A percentile compares a stretch with the other conserved stretches of the same genome.
Conservation (phyloP, 768 basidiomycete species). For the Rhizopogon salebrosus region DNA sequence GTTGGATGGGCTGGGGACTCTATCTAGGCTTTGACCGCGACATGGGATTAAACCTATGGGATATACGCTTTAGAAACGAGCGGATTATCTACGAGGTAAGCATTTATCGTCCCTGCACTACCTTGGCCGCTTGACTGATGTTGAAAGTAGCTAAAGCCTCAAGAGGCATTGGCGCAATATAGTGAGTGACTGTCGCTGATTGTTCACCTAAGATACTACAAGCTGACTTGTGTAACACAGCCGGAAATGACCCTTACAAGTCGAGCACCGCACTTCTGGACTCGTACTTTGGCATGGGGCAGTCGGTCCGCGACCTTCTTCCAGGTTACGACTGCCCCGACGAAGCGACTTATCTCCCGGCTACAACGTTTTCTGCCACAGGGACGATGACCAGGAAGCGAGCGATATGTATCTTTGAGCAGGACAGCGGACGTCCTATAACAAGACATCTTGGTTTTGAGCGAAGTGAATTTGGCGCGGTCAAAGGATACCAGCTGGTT, state of each 20-base stretch:
- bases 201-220: neutral
- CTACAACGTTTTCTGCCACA: conserved; percentile 41
- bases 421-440: conserved; percentile 53
- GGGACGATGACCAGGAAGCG: conserved; percentile 42
- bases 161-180: conserved; percentile 61
- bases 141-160: conserved; percentile 43
- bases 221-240: conserved; percentile 21
- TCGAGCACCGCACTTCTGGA: conserved; percentile 58
- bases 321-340: conserved; percentile 63
- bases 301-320: conserved; percentile 49
- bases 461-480: conserved; percentile 53
- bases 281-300: conserved; percentile 60
- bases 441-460: conserved; percentile 51
- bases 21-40: conserved; percentile 64
- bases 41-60: conserved; percentile 63
- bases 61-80: conserved; percentile 52
- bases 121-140: neutral
- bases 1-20: conserved; percentile 64
- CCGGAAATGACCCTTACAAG: conserved; percentile 60
- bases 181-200: conserved; percentile 28
- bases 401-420: conserved; percentile 63
- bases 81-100: conserved; percentile 57
- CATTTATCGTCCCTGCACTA: neutral
- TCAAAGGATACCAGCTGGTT: conserved; percentile 54
- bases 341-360: conserved; percentile 54